Evolutionary conservation across 2,329 filamentous ascomycete species (phyloP).

Genomic region (Alternaria angustiovoidea): DNA sequence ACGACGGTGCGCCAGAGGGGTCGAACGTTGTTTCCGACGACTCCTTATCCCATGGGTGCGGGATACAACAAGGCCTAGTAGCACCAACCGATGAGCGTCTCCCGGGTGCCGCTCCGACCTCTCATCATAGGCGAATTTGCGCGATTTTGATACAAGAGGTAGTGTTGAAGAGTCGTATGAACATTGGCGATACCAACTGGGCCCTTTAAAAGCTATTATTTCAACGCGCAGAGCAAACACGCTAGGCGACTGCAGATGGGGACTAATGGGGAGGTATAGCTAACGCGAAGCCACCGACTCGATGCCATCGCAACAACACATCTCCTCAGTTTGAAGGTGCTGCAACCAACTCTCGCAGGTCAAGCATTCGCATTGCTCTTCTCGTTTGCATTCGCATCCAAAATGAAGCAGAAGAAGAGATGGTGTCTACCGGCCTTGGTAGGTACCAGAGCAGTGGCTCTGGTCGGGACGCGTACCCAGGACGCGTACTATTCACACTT

Average conservation of each 20-base stretch:
- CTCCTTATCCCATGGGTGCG: neutral
- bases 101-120: neutral
- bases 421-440: neutral
- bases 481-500: neutral
- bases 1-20: neutral
- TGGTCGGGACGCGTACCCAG: neutral
- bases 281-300: neutral
- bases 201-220: neutral
- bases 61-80: neutral
- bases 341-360: neutral
- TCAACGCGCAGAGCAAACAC: neutral
- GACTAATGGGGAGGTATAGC: neutral
- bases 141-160: neutral
- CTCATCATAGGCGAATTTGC: neutral
- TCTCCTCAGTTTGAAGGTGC: neutral
- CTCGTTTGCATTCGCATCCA: neutral
- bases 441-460: neutral
- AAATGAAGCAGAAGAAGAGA: neutral
- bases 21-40: neutral
- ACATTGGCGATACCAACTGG: neutral
- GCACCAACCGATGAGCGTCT: neutral
- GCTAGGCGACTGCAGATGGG: neutral
- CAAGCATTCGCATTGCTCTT: neutral
- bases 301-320: neutral
- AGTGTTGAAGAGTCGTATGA: neutral